phyloP scores from a whole-genome alignment of 345 rosid species.

The Populus nigra region DNA sequence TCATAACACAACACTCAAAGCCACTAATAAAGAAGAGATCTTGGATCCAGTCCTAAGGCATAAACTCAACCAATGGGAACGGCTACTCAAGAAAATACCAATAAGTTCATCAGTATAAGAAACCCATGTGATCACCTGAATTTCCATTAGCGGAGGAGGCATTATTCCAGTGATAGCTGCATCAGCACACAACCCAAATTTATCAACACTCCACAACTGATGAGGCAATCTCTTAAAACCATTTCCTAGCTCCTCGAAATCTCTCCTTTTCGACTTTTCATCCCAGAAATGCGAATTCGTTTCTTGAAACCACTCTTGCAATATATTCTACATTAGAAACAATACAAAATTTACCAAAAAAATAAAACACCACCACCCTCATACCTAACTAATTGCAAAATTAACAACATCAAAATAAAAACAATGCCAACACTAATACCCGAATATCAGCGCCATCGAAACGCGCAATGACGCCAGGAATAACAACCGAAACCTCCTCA shows the following conservation, averaged over 20 bases:
- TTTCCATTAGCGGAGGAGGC: conserved; percentile 91
- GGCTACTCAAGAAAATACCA: not conserved
- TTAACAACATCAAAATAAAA: not conserved
- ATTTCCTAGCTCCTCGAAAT: conserved; percentile 42
- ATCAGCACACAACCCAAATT: conserved; percentile 76
- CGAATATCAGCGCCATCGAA: conserved; percentile 75
- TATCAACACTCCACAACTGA: conserved; percentile 87
- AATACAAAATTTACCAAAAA: not conserved
- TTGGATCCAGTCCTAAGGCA: too few species aligned
- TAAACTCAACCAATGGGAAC: not conserved
- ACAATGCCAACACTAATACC: conserved; percentile 31
- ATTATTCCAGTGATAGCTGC: conserved; percentile 86
- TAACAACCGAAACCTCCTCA: conserved; percentile 69
- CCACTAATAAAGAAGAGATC: not conserved
- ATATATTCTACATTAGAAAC: conserved; percentile 50
- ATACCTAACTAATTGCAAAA: not conserved
- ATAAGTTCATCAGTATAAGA: not conserved
- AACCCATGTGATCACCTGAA: conserved; percentile 52
- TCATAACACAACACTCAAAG: not conserved
- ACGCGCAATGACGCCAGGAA: conserved; percentile 80
- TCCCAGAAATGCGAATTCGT: conserved; percentile 69
- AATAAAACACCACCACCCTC: not conserved
- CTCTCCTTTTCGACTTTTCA: conserved; percentile 42
- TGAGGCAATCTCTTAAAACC: conserved; percentile 53
- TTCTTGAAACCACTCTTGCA: conserved; percentile 65